Base-by-base conservation (phyloP, 306 rosid genomes). In the Comarum palustre region DNA sequence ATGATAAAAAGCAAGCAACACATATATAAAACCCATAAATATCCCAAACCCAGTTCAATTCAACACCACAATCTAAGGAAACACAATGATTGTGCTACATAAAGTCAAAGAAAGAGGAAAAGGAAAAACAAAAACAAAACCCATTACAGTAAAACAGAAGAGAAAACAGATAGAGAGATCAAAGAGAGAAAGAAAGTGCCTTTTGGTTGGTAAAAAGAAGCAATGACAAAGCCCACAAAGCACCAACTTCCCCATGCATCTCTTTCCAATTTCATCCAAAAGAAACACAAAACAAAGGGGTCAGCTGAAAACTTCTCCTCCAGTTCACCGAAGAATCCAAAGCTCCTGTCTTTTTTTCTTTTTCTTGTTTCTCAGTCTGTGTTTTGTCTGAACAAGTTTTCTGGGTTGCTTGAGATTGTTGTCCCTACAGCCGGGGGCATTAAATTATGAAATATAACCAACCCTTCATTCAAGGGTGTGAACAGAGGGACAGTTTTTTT, bases 241-340 rank as follows among this genome's bases (percentile, higher is more conserved):
- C 84, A 85, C 68, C 83, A 80, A 55, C 69, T 82, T 75, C 84
- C 67, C 82, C 81, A 74, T 73, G 89, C 85, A 66, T 19, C 17
- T 17, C 66, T 65, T 52, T 50, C 87, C 82, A 86, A 77, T 84
- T 39, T 83, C 85, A 69, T 69, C 66, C 77, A 27, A 78, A n/a
- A 73, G 69, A 24, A 32, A 76, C 14, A 14, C 1, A 46, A 50
- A 50, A 50, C 55, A 50, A 80, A 69, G 19, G 36, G 59, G 66
- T 27, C 79, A 54, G 65, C 81, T 76, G 75, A 84, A 83, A 20
- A 20, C 7, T 20, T 22, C 81, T 75, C 83, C 72, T 39, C 81
- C 82, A 77, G 91, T 46, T 25, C 39, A 73, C 75, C 84, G 82
- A 83, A 87, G 97, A 87, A 90, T 90, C 96, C 97, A 79, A 93